Base-by-base conservation (phyloP, 257 asterid species). In the Perilla frutescens region DNA sequence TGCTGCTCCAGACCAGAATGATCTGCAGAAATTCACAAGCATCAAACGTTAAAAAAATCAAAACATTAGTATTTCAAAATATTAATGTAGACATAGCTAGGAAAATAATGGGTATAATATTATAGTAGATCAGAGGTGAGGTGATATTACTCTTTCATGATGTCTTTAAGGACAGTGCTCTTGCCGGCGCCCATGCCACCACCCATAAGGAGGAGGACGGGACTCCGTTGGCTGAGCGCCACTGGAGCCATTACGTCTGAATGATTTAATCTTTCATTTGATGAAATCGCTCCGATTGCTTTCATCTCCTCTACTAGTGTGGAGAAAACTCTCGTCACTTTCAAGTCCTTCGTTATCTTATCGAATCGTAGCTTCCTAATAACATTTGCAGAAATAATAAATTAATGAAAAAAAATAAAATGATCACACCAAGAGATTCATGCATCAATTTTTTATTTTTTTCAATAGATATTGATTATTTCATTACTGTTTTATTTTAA, bases 131-230 rank as follows among this genome's bases (percentile, higher is more conserved):
- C 3, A 2, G 37, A 34, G 37, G 37, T 34, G 37, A 34, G 48
- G 10, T 50, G 36, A 31, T 2, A 41, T 71, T 85, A 94, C 99
- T 94, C 97, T 86, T 87, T 80, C 88, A 90, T 87, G 61, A 94
- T 86, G 75, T 88, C 92, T 81, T 91, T 94, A 50, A 94, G 99
- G 81, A 90, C 97, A 2, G 98, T 95, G 87, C 98, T 92, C 84
- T 95, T 95, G 73, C 99, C 99, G 0, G 98, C 99, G 7, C 99
- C 99, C 99, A 95, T 95, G 26, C 99, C 99, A 37, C 99, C 99
- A 7, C 99, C 98, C 96, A 92, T 92, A 6, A 95, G 85, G 77
- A 95, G 94, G 71, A 95, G 96, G 61, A 92, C 98, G 0, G 96
- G 98, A 71, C 97, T 78, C 59, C 99, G 76, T 54, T 92, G 83